These are phyloP conservation scores for Malus sieversii DNA, from an alignment of 306 rosid genomes.

Conservation along the genomic window DNA sequence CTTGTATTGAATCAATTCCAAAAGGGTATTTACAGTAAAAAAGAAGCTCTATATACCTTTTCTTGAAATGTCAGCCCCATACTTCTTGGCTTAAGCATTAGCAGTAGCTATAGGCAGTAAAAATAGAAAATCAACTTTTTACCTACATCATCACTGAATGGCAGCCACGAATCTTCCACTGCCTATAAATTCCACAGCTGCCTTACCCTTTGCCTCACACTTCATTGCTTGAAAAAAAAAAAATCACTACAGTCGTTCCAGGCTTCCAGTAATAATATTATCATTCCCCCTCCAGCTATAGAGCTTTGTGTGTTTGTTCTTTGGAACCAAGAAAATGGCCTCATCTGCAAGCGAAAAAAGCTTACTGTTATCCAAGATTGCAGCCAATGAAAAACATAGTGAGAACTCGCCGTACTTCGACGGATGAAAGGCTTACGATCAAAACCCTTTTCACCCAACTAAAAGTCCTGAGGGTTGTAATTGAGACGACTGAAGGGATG, in stretches of 20 bases:
- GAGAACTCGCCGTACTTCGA: constrained; percentile 75
- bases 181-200: neutral
- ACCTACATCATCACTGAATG: neutral
- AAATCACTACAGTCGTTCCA: too few relatives aligned
- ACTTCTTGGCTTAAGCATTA: too few relatives aligned
- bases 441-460: constrained; percentile 54
- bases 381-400: constrained; percentile 62
- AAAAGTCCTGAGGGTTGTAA: constrained; percentile 43
- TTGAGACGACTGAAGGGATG: too few relatives aligned
- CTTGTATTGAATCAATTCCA: constrained; percentile 8
- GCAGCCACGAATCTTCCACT: neutral
- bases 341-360: neutral
- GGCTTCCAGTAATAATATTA: neutral
- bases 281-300: neutral
- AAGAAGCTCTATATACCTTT: neutral
- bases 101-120: too few relatives aligned
- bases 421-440: constrained; percentile 81
- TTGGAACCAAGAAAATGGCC: constrained; percentile 6
- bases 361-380: constrained; percentile 45
- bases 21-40: neutral
- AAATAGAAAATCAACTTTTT: neutral
- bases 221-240: neutral
- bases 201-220: neutral
- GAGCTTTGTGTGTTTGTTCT: neutral
- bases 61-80: too few relatives aligned